A percentile compares a stretch with the other conserved stretches of the same genome.
Conservation (phyloP, 1,284 basidiomycete species). For the Meripilus lineatus region DNA sequence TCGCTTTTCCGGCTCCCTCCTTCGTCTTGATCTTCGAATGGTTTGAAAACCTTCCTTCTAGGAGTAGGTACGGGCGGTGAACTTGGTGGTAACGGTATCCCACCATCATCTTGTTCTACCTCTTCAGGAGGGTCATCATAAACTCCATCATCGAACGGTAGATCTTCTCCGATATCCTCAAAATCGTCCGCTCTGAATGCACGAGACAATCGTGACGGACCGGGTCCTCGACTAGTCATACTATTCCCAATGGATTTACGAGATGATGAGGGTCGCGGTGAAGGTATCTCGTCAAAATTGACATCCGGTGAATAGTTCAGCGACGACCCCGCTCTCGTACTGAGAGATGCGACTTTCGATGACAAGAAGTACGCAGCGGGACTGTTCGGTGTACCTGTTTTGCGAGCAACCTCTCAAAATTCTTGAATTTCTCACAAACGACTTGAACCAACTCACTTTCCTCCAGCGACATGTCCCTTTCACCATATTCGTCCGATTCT, state of each 20-base stretch:
- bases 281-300: conserved; percentile 66
- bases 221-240: conserved; percentile 30
- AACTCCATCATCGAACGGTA: conserved; percentile 31
- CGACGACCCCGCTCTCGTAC: conserved; percentile 46
- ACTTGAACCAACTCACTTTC: conserved; percentile 53
- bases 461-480: conserved; percentile 69
- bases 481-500: conserved; percentile 63
- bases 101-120: too few relatives aligned
- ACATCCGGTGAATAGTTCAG: conserved; percentile 49
- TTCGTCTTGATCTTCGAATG: conserved; percentile 37
- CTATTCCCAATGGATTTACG: too few relatives aligned
- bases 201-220: conserved; percentile 43
- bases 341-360: conserved; percentile 35
- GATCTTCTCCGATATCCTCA: too few relatives aligned
- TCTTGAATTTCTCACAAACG: too few relatives aligned
- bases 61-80: too few relatives aligned
- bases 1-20: too few relatives aligned
- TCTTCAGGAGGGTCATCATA: conserved; percentile 30
- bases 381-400: conserved; percentile 30
- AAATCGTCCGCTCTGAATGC: conserved; percentile 23
- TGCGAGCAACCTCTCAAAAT: too few relatives aligned
- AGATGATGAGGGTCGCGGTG: too few relatives aligned
- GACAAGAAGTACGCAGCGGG: conserved; percentile 54
- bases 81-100: too few relatives aligned
- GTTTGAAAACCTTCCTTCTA: too few relatives aligned